Conservation (phyloP, 140 eudicot species). For the Anethum foeniculum region DNA sequence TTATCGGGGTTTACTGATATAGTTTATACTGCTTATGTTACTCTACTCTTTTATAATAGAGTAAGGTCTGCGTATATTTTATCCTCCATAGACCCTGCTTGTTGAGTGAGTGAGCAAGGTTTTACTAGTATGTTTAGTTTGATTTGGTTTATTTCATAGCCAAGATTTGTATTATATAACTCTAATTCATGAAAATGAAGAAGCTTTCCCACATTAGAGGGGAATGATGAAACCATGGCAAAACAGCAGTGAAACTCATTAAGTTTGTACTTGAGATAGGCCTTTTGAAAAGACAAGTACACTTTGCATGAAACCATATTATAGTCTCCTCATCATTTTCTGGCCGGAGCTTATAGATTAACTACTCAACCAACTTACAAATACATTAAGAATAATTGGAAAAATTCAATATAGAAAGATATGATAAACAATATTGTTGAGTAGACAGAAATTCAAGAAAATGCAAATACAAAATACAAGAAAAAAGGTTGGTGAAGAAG, state of each 20-base stretch:
- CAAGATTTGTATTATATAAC: neutral
- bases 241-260: neutral
- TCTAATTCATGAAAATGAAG: neutral
- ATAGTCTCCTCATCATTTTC: neutral
- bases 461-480: neutral
- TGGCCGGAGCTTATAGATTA: neutral
- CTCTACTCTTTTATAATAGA: too few relatives aligned
- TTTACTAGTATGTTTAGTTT: too few relatives aligned
- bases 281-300: neutral
- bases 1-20: too few relatives aligned
- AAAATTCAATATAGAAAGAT: neutral
- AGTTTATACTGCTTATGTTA: too few relatives aligned
- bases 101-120: too few relatives aligned
- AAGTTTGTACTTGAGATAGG: neutral
- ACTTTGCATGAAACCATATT: neutral
- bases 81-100: too few relatives aligned
- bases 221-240: neutral
- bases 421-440: neutral
- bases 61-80: too few relatives aligned
- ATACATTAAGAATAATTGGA: neutral
- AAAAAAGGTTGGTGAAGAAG: conserved; percentile 8
- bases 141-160: neutral
- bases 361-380: neutral
- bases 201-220: neutral
- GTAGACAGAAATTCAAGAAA: conserved; percentile 13